phyloP scores from a whole-genome alignment of 345 rosid species.

The Eucalyptus caleyi region DNA sequence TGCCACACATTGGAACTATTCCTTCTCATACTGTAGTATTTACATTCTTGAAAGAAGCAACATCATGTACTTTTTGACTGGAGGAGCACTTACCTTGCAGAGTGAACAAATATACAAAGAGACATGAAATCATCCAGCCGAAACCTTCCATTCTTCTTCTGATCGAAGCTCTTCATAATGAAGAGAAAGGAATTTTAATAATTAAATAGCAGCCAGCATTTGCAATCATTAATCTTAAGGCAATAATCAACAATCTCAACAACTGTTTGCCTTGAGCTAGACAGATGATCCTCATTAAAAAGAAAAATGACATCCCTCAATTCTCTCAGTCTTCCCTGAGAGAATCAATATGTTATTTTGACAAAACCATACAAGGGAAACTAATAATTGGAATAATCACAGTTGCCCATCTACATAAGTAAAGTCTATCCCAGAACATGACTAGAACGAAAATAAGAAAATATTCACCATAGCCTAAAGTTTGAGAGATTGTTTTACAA shows the following conservation, averaged over 20 bases:
- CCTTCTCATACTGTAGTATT: neutral
- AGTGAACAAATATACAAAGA: slow-evolving; percentile 59
- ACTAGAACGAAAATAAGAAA: neutral
- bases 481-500: neutral
- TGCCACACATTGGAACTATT: neutral
- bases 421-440: neutral
- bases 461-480: neutral
- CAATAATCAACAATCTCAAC: neutral
- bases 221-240: neutral
- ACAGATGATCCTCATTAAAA: neutral
- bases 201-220: neutral
- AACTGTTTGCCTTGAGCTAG: neutral
- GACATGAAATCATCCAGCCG: slow-evolving; percentile 63
- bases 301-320: neutral
- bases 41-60: neutral
- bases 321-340: neutral
- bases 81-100: slow-evolving; percentile 32
- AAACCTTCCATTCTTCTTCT: slow-evolving; percentile 44
- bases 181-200: neutral
- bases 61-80: neutral
- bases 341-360: neutral
- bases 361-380: neutral
- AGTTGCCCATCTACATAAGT: neutral
- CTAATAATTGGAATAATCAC: neutral
- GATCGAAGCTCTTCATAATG: slow-evolving; percentile 49